Evolutionary conservation across 2,329 filamentous ascomycete species (phyloP).

Genomic region (Aspergillus ruber): DNA sequence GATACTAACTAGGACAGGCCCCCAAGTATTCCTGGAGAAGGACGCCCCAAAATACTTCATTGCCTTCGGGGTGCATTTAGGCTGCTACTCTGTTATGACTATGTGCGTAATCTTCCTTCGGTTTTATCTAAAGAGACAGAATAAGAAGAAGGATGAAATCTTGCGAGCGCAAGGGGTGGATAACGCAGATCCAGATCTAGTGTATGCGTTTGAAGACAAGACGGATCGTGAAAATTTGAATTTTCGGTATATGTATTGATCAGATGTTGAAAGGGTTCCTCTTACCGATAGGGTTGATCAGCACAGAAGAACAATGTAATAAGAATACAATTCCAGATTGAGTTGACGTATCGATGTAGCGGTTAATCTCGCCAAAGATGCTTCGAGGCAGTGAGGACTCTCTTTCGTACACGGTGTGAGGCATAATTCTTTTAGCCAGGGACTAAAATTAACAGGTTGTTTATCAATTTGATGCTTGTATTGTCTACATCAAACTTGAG

Average conservation of each 20-base stretch:
- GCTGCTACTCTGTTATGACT: slow-evolving; percentile 59
- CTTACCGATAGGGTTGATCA: no score
- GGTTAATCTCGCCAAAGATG: no score
- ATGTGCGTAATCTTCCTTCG: slow-evolving; percentile 53
- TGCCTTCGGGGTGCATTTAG: slow-evolving; percentile 63
- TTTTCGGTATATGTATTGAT: slow-evolving; percentile 52
- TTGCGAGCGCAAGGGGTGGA: slow-evolving; percentile 37
- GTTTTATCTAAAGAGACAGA: slow-evolving; percentile 53
- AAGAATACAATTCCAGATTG: no score
- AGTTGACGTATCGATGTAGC: no score
- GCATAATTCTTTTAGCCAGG: no score
- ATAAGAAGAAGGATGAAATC: slow-evolving; percentile 51
- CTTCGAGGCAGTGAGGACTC: no score
- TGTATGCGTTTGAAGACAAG: slow-evolving; percentile 57
- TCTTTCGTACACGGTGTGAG: no score
- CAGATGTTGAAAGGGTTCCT: no score
- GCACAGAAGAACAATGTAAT: no score
- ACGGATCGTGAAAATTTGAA: slow-evolving; percentile 57
- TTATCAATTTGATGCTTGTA: no score
- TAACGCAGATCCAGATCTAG: slow-evolving; percentile 36
- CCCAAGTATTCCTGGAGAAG: slow-evolving; percentile 57
- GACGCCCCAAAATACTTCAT: slow-evolving; percentile 62
- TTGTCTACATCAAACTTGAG: no score
- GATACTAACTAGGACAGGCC: slow-evolving; percentile 35
- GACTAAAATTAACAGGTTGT: no score